These are phyloP conservation scores for Astrothelium macrocarpum DNA, from an alignment of 495 filamentous ascomycete genomes.

Conservation along the genomic window DNA sequence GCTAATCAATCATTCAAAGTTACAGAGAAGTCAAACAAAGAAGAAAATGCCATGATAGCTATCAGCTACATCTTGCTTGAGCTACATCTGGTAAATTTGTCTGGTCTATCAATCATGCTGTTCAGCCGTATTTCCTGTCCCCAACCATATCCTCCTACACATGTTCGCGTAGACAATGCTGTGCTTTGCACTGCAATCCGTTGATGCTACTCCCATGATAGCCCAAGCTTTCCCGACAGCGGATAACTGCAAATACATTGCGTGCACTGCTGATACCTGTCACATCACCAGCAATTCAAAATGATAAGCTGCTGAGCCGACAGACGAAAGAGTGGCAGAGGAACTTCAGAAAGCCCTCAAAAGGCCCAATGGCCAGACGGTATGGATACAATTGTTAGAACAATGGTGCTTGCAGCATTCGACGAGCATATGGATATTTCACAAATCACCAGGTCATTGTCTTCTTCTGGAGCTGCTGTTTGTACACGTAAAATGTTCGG, in stretches of 20 bases:
- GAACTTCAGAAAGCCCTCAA: not conserved
- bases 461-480: not conserved
- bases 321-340: not conserved
- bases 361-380: not conserved
- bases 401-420: not conserved
- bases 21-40: not conserved
- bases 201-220: not conserved
- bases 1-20: too few species aligned
- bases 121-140: not conserved
- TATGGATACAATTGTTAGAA: not conserved
- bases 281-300: not conserved
- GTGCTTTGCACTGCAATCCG: not conserved
- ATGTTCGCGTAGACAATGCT: not conserved
- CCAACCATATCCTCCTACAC: not conserved
- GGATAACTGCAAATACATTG: not conserved
- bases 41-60: not conserved
- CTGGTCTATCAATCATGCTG: not conserved
- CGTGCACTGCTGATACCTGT: not conserved
- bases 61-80: not conserved
- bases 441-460: not conserved
- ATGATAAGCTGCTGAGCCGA: not conserved
- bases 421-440: not conserved
- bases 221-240: not conserved
- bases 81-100: not conserved
- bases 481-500: not conserved